Percentiles rank a stretch among this genome's conserved stretches.
phyloP scores from a whole-genome alignment of 169 alveolate genomes.

The Cryptosporidium ubiquitum region DNA sequence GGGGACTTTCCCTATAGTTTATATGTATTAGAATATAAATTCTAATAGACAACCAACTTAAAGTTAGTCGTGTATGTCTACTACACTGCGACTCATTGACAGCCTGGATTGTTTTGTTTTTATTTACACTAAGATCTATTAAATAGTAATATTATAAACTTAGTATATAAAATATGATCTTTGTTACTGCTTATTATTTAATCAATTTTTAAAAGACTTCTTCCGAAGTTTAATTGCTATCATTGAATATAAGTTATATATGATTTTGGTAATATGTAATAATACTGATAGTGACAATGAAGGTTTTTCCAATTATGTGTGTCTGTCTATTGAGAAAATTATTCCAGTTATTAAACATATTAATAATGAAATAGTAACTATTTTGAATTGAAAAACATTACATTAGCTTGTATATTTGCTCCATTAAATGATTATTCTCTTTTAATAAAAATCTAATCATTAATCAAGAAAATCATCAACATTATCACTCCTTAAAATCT shows the following conservation, averaged over 20 bases:
- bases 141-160: background rate
- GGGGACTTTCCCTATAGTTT: constrained; percentile 76
- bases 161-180: background rate
- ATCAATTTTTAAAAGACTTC: background rate
- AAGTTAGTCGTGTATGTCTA: constrained; percentile 36
- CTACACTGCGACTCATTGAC: constrained; percentile 73
- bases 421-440: too few relatives aligned
- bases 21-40: background rate
- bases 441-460: too few relatives aligned
- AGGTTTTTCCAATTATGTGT: too few relatives aligned
- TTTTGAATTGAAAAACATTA: too few relatives aligned
- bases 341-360: too few relatives aligned
- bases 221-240: background rate
- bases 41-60: background rate
- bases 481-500: constrained; percentile 43
- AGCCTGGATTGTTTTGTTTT: constrained; percentile 30
- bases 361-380: too few relatives aligned
- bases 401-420: too few relatives aligned
- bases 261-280: background rate
- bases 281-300: too few relatives aligned
- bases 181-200: background rate
- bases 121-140: background rate
- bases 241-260: background rate
- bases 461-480: constrained; percentile 54
- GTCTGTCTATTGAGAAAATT: too few relatives aligned